phyloP scores from a whole-genome alignment of 1,139 yeast genomes.

The Protomyces inouyei region DNA sequence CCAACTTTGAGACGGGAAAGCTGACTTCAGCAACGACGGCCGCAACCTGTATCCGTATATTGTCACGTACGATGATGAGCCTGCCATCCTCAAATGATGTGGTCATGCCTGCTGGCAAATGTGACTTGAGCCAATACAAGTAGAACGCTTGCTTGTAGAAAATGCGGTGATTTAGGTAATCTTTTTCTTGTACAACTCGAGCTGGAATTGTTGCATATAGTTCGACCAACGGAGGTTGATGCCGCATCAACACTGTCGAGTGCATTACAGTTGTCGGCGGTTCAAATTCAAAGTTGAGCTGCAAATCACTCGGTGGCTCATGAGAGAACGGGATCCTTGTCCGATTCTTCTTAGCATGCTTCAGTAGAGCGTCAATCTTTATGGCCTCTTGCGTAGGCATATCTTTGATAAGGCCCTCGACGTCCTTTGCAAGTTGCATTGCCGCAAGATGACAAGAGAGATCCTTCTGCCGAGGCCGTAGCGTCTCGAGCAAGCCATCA shows the following conservation, averaged over 20 bases:
- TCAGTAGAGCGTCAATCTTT: background rate
- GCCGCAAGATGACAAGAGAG: background rate
- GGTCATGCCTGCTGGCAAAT: conserved; percentile 44
- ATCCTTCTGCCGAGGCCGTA: background rate
- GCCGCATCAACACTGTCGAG: background rate
- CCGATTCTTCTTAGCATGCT: background rate
- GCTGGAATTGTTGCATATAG: conserved; percentile 9
- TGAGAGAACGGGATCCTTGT: background rate
- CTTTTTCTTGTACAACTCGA: conserved; percentile 70
- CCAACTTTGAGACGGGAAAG: conserved; percentile 39
- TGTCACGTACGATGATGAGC: background rate
- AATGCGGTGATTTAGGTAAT: conserved; percentile 82
- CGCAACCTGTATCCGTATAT: background rate
- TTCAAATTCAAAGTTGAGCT: conserved; percentile 1
- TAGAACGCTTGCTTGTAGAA: conserved; percentile 86
- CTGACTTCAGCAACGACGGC: conserved; percentile 56
- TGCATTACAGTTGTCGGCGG: background rate
- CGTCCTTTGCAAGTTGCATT: background rate
- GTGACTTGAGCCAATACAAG: conserved; percentile 67
- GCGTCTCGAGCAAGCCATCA: background rate
- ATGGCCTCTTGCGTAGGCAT: background rate
- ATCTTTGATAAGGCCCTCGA: background rate
- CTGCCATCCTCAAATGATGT: background rate
- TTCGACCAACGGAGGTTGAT: background rate
- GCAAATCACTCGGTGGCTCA: conserved; percentile 6